These are phyloP conservation scores for Macrotyloma uniflorum DNA, from an alignment of 306 rosid genomes.

Conservation along the genomic window DNA sequence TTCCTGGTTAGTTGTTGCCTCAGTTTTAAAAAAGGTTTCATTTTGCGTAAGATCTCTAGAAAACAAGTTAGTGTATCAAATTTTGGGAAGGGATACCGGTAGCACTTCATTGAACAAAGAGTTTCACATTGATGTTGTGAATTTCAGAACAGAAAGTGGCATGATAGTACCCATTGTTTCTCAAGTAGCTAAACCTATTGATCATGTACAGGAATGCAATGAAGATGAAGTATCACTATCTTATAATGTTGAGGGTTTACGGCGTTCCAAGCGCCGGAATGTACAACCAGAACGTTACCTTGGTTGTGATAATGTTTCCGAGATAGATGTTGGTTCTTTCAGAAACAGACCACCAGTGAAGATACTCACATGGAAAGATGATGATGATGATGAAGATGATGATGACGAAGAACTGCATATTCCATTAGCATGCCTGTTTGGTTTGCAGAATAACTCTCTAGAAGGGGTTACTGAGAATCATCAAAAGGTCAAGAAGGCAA, in stretches of 20 bases:
- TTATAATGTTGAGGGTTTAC: slow-evolving; percentile 50
- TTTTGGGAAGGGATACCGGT: slow-evolving; percentile 47
- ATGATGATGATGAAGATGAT: slow-evolving; percentile 36
- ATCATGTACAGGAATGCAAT: slow-evolving; percentile 22
- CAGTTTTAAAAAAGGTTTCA: slow-evolving; percentile 57
- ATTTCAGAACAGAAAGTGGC: slow-evolving; percentile 60
- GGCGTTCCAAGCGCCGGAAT: slow-evolving; percentile 89
- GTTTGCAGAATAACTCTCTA: slow-evolving; percentile 29
- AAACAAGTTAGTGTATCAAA: slow-evolving; percentile 71
- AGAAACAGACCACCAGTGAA: slow-evolving; percentile 59
- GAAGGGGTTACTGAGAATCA: slow-evolving; percentile 14
- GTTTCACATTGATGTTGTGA: slow-evolving; percentile 51
- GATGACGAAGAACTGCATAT: slow-evolving; percentile 67
- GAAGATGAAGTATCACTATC: slow-evolving; percentile 44
- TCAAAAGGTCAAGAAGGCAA: slow-evolving; percentile 30
- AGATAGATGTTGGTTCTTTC: slow-evolving; percentile 62
- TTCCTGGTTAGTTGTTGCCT: slow-evolving; percentile 78
- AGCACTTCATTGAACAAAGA: slow-evolving; percentile 36
- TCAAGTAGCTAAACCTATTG: slow-evolving; percentile 46
- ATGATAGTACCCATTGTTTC: slow-evolving; percentile 51
- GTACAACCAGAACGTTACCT: slow-evolving; percentile 87
- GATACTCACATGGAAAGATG: slow-evolving; percentile 51
- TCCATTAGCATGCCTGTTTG: slow-evolving; percentile 61
- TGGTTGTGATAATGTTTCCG: slow-evolving; percentile 58
- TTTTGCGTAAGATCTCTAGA: slow-evolving; percentile 71